Evolutionary conservation across 2,329 filamentous ascomycete species (phyloP).

Genomic region (Microdochium nivale): DNA sequence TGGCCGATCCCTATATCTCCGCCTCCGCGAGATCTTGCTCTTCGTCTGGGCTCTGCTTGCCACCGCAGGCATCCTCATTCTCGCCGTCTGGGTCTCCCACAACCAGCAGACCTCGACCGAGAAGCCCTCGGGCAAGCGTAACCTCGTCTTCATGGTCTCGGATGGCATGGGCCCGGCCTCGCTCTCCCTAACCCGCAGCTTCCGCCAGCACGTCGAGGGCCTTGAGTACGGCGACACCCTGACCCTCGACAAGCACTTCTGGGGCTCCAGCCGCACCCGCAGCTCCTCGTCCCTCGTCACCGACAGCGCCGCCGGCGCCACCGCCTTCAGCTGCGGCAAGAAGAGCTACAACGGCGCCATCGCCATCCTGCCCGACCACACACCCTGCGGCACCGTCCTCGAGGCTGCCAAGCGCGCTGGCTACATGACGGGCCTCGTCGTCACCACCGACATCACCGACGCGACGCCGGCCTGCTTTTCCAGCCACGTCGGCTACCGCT

Average conservation of each 20-base stretch:
- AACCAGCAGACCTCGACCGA: conserved; percentile 39
- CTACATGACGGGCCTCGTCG: conserved; percentile 87
- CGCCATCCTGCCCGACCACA: conserved; percentile 73
- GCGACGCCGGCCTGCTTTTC: conserved; percentile 95
- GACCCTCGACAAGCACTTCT: conserved; percentile 77
- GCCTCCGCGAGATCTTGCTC: conserved; percentile 62
- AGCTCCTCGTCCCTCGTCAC: conserved; percentile 82
- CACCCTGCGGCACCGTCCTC: conserved; percentile 82
- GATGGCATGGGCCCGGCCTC: conserved; percentile 97
- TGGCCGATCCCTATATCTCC: conserved; percentile 21
- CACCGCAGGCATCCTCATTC: conserved; percentile 67
- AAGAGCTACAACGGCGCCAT: conserved; percentile 99
- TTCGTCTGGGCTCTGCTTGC: conserved; percentile 79
- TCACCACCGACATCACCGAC: conserved; percentile 91
- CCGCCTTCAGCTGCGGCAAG: conserved; percentile 82
- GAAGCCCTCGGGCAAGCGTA: conserved; percentile 61
- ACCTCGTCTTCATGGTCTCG: conserved; percentile 97
- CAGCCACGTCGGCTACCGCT: conserved; percentile 70
- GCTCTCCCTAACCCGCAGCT: conserved; percentile 77
- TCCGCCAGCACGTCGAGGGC: conserved; percentile 66
- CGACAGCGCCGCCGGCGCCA: conserved; percentile 93
- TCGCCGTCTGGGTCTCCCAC: conserved; percentile 73
- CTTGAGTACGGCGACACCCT: conserved; percentile 70
- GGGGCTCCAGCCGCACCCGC: conserved; percentile 81
- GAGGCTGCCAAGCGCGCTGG: conserved; percentile 90